Conservation (phyloP, 768 basidiomycete species). For the Termitomyces sp. region DNA sequence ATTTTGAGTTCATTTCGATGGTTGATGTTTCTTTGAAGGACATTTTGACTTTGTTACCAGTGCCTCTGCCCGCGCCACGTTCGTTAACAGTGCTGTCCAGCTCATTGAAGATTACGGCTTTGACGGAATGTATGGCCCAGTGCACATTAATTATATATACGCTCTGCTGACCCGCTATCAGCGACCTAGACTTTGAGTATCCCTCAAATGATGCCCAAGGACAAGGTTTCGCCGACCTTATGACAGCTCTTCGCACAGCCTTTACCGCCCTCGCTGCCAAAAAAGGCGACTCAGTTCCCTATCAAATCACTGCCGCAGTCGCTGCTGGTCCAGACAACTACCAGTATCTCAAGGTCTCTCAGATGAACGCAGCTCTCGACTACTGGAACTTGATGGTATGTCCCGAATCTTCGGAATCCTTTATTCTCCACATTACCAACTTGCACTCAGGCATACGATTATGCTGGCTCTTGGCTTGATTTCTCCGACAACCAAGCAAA, state of each 20-base stretch:
- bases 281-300: constrained; percentile 62
- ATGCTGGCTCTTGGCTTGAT: constrained; percentile 75
- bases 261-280: constrained; percentile 52
- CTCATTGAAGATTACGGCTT: constrained; percentile 75
- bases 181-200: constrained; percentile 81
- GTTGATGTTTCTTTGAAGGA: constrained; percentile 26
- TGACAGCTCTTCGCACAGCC: constrained; percentile 57
- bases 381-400: constrained; percentile 84
- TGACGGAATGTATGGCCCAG: constrained; percentile 62
- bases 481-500: constrained; percentile 57
- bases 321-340: constrained; percentile 62
- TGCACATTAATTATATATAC: background rate
- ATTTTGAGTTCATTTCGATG: background rate
- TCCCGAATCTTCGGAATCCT: background rate
- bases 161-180: constrained; percentile 17
- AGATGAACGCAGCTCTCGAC: constrained; percentile 62
- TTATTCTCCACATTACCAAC: background rate
- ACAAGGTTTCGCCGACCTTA: constrained; percentile 62
- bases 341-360: constrained; percentile 49
- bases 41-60: constrained; percentile 66
- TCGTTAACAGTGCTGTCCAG: constrained; percentile 58
- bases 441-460: constrained; percentile 59
- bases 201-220: constrained; percentile 57
- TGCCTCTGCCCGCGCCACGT: constrained; percentile 45
- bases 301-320: constrained; percentile 60